Evolutionary conservation across 2,329 filamentous ascomycete species (phyloP).

Genomic region (Leptographium wingfieldii): DNA sequence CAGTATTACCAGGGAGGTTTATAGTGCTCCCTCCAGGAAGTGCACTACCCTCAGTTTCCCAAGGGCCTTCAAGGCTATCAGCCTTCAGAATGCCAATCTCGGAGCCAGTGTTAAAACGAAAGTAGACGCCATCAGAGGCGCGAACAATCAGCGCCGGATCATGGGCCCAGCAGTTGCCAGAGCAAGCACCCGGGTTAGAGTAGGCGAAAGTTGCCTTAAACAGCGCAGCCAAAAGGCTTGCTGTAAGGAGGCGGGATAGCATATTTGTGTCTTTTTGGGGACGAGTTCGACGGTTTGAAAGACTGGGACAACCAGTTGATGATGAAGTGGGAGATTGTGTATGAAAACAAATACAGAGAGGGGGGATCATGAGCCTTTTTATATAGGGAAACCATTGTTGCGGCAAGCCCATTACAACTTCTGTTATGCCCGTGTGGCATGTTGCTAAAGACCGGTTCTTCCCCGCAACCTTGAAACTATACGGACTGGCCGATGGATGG

Average conservation of each 20-base stretch:
- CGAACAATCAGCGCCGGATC: slow-evolving; percentile 26
- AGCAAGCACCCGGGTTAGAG: not conserved
- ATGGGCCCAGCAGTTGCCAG: slow-evolving; percentile 13
- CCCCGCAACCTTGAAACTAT: not conserved
- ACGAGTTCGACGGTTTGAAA: no score
- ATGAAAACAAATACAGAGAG: not conserved
- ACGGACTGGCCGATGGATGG: not conserved
- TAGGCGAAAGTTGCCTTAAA: not conserved
- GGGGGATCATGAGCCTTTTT: not conserved
- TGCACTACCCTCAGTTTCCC: slow-evolving; percentile 26
- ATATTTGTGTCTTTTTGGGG: not conserved
- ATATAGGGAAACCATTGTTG: not conserved
- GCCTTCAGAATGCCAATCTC: slow-evolving; percentile 27
- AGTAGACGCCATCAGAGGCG: slow-evolving; percentile 26
- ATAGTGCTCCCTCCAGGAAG: slow-evolving; percentile 25
- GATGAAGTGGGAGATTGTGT: not conserved
- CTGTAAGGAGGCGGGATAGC: not conserved
- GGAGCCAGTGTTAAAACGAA: slow-evolving; percentile 30
- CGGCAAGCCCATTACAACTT: not conserved
- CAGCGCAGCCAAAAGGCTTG: not conserved
- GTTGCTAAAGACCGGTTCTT: not conserved
- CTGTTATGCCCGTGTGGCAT: no score
- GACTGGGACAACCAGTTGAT: no score
- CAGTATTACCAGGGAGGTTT: slow-evolving; percentile 22
- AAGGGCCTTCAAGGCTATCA: slow-evolving; percentile 24